Evolutionary conservation across 1,284 basidiomycete species (phyloP), one percentile per base, ranked within the genome.

Genomic region (Hymenochaete sp.): DNA sequence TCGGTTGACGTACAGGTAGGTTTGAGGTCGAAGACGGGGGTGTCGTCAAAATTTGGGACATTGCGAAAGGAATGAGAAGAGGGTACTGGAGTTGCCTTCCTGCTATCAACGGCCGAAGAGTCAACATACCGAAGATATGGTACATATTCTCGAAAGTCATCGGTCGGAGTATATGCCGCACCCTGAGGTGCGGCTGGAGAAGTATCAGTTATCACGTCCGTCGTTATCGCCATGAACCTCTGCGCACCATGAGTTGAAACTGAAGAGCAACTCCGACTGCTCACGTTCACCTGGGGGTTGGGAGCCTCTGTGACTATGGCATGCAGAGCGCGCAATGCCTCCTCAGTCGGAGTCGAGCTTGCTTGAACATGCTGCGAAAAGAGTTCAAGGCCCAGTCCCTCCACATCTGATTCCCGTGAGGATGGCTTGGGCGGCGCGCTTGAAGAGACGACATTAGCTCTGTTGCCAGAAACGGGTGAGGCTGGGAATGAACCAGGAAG

Each of bases 401-500:
- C 37, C 11, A 42, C 24, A 21, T 36, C 41, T 11, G 38, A 42
- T n/a, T 41, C 36, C n/a, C n/a, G n/a, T n/a, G n/a, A n/a, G n/a
- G n/a, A n/a, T n/a, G n/a, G n/a, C n/a, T n/a, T n/a, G n/a, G n/a
- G n/a, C n/a, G n/a, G n/a, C n/a, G n/a, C n/a, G 8, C 29, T 41
- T 4, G 8, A 4, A 14, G 32, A 19, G 25, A 16, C 14, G 5
- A 37, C 28, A 24, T 16, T n/a, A n/a, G 29, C 24, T 26, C 16
- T 37, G n/a, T 41, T 27, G 10, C 39, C 36, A n/a, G 48, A 31
- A n/a, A 25, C 44, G 24, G 44, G 48, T 6, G 48, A 50, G 3
- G 38, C 22, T 16, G 48, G 48, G 42, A 42, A 50, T 24, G 48
- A 50, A 33, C 48, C 48, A 16, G 48, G 48, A 46, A 50, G 39